A percentile compares a stretch with the other conserved stretches of the same genome.
phyloP scores from a whole-genome alignment of 2,329 filamentous ascomycete species.

The Aureobasidium pullulans region DNA sequence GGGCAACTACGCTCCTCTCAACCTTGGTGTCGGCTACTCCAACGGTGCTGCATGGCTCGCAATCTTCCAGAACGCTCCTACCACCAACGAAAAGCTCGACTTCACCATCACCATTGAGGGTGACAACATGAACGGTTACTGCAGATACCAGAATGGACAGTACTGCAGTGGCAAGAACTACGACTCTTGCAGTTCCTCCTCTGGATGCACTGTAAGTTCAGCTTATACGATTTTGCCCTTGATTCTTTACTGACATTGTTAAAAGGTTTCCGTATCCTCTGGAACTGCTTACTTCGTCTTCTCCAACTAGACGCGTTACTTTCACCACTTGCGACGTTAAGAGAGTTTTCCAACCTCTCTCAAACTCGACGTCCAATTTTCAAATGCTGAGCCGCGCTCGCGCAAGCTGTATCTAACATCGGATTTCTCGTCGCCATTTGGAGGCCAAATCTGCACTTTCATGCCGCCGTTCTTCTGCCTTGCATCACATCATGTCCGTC shows the following conservation, averaged over 20 bases:
- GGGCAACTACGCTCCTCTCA: slow-evolving; percentile 83
- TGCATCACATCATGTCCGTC: background rate
- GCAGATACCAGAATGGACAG: slow-evolving; percentile 58
- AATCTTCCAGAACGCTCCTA: slow-evolving; percentile 77
- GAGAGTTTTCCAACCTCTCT: background rate
- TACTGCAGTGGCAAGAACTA: slow-evolving; percentile 49
- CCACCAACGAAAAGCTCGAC: slow-evolving; percentile 60
- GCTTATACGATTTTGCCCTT: background rate
- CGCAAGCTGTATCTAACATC: slow-evolving; percentile 6
- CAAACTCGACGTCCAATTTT: background rate
- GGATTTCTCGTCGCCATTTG: background rate
- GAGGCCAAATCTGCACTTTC: background rate
- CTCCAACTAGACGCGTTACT: slow-evolving; percentile 18
- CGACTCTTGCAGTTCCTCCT: slow-evolving; percentile 40
- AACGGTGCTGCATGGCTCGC: slow-evolving; percentile 68
- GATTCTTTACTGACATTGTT: slow-evolving; percentile 15
- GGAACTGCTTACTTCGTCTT: slow-evolving; percentile 45
- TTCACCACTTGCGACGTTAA: background rate
- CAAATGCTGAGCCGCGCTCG: slow-evolving; percentile 2
- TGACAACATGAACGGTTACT: slow-evolving; percentile 51
- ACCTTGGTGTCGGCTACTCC: slow-evolving; percentile 72
- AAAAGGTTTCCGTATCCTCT: slow-evolving; percentile 41
- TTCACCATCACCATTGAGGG: slow-evolving; percentile 74
- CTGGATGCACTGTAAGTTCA: slow-evolving; percentile 73
- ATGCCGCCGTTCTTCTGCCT: background rate